Evolutionary conservation across 768 basidiomycete genomes (phyloP).

Genomic region (Podaxis pistillaris): DNA sequence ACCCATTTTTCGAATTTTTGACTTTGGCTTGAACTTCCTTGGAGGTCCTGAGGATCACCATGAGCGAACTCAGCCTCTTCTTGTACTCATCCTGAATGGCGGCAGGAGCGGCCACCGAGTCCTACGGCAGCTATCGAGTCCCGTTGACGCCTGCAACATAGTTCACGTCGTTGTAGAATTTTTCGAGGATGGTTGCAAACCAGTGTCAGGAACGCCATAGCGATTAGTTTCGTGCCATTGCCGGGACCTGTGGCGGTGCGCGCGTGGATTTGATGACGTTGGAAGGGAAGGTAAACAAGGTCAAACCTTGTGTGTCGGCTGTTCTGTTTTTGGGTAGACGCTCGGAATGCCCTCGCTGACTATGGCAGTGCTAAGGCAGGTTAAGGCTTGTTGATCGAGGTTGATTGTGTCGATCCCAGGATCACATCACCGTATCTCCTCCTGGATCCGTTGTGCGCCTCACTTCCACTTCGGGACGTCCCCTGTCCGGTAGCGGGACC

Average conservation of each 20-base stretch:
- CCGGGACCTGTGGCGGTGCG: constrained; percentile 26
- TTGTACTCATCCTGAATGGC: constrained; percentile 13
- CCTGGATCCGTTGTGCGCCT: constrained; percentile 7
- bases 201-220: constrained; percentile 30
- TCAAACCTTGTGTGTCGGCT: constrained; percentile 24
- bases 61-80: neutral
- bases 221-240: constrained; percentile 15
- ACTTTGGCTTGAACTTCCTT: constrained; percentile 17
- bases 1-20: constrained; percentile 35
- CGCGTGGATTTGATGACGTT: constrained; percentile 19
- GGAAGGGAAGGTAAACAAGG: constrained; percentile 1
- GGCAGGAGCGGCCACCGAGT: constrained; percentile 2
- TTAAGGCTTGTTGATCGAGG: neutral
- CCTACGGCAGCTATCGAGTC: constrained; percentile 18
- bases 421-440: constrained; percentile 6
- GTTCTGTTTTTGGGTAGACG: constrained; percentile 24
- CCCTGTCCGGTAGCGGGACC: neutral
- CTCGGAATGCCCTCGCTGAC: constrained; percentile 24
- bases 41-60: constrained; percentile 16
- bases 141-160: constrained; percentile 29
- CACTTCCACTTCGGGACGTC: neutral
- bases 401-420: constrained; percentile 9
- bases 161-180: constrained; percentile 18
- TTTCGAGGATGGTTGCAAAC: constrained; percentile 21
- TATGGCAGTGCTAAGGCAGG: constrained; percentile 27